phyloP scores from a whole-genome alignment of 331 rosid genomes.

The Phaseolus coccineus region DNA sequence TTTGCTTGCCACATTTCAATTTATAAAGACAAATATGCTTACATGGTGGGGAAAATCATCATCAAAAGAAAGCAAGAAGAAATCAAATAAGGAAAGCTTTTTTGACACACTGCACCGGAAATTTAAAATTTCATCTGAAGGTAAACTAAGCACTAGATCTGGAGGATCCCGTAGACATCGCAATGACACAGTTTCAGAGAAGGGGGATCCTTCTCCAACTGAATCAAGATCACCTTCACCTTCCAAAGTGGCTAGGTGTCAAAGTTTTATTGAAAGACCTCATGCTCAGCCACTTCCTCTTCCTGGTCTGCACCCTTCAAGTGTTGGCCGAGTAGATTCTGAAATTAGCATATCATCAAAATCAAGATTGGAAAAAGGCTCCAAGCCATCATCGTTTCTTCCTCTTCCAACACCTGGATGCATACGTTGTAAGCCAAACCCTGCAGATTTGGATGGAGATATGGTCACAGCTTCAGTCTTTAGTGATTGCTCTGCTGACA shows the following conservation, averaged over 20 bases:
- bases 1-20: conserved; percentile 43
- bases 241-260: conserved; percentile 91
- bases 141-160: conserved; percentile 64
- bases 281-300: conserved; percentile 94
- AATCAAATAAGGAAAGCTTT: conserved; percentile 79
- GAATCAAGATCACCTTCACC: conserved; percentile 95
- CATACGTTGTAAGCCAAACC: conserved; percentile 63
- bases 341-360: conserved; percentile 76
- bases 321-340: conserved; percentile 78
- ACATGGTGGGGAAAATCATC: conserved; percentile 91
- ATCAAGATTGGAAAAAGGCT: conserved; percentile 67
- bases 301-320: conserved; percentile 71
- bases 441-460: conserved; percentile 83
- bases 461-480: conserved; percentile 66
- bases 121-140: conserved; percentile 76
- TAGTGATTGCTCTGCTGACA: conserved; percentile 79
- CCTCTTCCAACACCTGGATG: conserved; percentile 87
- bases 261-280: conserved; percentile 91
- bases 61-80: conserved; percentile 89
- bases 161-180: conserved; percentile 67
- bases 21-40: conserved; percentile 67
- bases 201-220: conserved; percentile 71
- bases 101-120: conserved; percentile 81
- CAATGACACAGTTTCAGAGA: conserved; percentile 87
- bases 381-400: conserved; percentile 66